phyloP scores from a whole-genome alignment of 306 rosid species.

The Malus orientalis region DNA sequence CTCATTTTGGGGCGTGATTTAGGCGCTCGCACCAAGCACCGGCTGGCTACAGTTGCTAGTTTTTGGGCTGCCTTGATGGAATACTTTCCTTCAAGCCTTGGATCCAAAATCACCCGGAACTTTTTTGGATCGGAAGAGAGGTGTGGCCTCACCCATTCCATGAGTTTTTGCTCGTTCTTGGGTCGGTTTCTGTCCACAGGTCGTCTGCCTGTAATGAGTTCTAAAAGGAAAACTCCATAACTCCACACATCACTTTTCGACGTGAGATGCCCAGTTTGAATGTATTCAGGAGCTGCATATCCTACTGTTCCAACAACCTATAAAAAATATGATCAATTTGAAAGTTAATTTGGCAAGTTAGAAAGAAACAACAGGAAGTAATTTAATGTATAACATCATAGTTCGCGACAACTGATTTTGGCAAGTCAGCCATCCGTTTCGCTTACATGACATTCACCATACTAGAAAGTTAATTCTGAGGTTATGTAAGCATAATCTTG shows the following conservation, averaged over 20 bases:
- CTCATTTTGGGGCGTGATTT: slow-evolving; percentile 49
- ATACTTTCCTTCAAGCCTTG: slow-evolving; percentile 47
- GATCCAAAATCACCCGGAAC: slow-evolving; percentile 40
- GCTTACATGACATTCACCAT: not conserved
- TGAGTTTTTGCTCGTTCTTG: slow-evolving; percentile 42
- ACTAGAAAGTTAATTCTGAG: not conserved
- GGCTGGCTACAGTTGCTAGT: slow-evolving; percentile 45
- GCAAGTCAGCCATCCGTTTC: not conserved
- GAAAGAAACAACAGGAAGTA: not conserved
- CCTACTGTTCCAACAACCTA: slow-evolving; percentile 62
- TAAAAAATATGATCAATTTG: not conserved
- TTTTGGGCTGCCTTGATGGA: slow-evolving; percentile 40
- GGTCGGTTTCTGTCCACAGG: slow-evolving; percentile 55
- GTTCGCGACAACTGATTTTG: no score
- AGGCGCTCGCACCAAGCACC: slow-evolving; percentile 42
- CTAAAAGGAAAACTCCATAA: slow-evolving; percentile 50
- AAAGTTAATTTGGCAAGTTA: not conserved
- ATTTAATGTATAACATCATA: no score
- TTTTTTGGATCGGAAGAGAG: slow-evolving; percentile 28
- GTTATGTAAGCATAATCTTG: not conserved
- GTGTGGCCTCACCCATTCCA: slow-evolving; percentile 51
- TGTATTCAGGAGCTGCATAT: slow-evolving; percentile 62
- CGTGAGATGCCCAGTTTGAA: slow-evolving; percentile 53
- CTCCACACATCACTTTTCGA: slow-evolving; percentile 54
- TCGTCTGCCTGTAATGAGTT: slow-evolving; percentile 59